These are phyloP conservation scores for Flueggea neowawraea DNA, from an alignment of 441 rosid genomes.

Conservation along the genomic window DNA sequence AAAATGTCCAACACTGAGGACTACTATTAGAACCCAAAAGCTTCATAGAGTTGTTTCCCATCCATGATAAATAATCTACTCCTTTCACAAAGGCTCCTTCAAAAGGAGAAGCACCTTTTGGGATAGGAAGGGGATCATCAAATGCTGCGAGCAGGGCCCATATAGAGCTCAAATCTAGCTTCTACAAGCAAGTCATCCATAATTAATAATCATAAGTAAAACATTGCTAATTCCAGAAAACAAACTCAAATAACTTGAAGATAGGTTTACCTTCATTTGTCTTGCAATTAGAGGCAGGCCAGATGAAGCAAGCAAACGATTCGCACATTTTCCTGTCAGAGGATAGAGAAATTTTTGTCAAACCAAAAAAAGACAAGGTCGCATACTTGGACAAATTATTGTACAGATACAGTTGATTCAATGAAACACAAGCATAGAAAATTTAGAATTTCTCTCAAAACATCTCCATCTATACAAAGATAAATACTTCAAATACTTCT, in stretches of 20 bases:
- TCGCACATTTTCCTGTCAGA: slow-evolving; percentile 88
- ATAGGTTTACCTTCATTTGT: slow-evolving; percentile 81
- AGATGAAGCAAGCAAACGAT: slow-evolving; percentile 83
- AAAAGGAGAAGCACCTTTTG: slow-evolving; percentile 29
- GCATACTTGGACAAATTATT: no score
- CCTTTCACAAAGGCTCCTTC: slow-evolving; percentile 96
- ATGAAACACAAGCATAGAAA: no score
- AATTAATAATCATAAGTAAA: neutral
- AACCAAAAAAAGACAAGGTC: no score
- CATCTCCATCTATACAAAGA: no score
- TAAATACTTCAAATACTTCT: no score
- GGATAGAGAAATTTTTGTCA: neutral
- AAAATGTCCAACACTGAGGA: slow-evolving; percentile 85
- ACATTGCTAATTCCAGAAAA: slow-evolving; percentile 4
- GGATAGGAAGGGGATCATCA: slow-evolving; percentile 68
- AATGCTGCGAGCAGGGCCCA: slow-evolving; percentile 99
- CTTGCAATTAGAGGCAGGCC: slow-evolving; percentile 86
- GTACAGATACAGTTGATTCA: no score
- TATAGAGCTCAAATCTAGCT: slow-evolving; percentile 77
- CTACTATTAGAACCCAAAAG: slow-evolving; percentile 35
- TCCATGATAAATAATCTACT: slow-evolving; percentile 83
- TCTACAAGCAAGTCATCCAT: slow-evolving; percentile 31
- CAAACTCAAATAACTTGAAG: no score
- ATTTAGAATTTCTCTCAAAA: no score
- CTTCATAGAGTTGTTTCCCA: slow-evolving; percentile 84